Conservation (phyloP, 352 stramenopile genomes). For the Phytopythium delawarense region DNA sequence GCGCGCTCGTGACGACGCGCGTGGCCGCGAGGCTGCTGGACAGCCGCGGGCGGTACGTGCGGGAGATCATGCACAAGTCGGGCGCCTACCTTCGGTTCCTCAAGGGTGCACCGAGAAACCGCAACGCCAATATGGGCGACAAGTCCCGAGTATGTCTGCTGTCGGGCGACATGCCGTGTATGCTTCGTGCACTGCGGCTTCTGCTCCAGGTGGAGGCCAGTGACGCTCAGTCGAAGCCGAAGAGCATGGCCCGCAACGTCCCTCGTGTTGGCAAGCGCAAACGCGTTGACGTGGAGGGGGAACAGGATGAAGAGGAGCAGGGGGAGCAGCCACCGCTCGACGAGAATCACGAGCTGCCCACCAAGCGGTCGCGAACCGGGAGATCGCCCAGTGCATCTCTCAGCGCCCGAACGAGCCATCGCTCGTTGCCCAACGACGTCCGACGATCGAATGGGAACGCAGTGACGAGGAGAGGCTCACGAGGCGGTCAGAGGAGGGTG, state of each 20-base stretch:
- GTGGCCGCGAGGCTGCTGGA: constrained; percentile 50
- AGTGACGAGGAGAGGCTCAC: background rate
- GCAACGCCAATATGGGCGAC: constrained; percentile 23
- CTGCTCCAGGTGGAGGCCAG: constrained; percentile 58
- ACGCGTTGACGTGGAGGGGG: constrained; percentile 7
- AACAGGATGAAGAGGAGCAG: constrained; percentile 6
- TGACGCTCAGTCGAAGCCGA: constrained; percentile 41
- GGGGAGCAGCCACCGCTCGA: constrained; percentile 11
- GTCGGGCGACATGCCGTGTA: constrained; percentile 39
- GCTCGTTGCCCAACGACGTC: background rate
- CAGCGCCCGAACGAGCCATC: background rate
- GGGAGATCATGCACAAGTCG: constrained; percentile 47
- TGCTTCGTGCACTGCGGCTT: constrained; percentile 50
- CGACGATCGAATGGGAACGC: background rate
- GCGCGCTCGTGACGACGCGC: constrained; percentile 37
- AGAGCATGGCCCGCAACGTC: constrained; percentile 10
- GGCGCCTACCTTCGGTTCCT: constrained; percentile 47
- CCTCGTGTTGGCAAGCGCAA: constrained; percentile 38
- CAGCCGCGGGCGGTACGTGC: constrained; percentile 42
- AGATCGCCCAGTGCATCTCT: background rate
- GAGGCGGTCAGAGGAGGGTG: constrained; percentile 22
- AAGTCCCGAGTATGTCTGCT: constrained; percentile 35
- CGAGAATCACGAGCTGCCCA: constrained; percentile 15
- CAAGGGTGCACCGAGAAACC: constrained; percentile 3
- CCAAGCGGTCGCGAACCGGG: background rate